These are phyloP conservation scores for Albatrellus sp. DNA, from an alignment of 1,284 basidiomycete species.

Conservation along the genomic window DNA sequence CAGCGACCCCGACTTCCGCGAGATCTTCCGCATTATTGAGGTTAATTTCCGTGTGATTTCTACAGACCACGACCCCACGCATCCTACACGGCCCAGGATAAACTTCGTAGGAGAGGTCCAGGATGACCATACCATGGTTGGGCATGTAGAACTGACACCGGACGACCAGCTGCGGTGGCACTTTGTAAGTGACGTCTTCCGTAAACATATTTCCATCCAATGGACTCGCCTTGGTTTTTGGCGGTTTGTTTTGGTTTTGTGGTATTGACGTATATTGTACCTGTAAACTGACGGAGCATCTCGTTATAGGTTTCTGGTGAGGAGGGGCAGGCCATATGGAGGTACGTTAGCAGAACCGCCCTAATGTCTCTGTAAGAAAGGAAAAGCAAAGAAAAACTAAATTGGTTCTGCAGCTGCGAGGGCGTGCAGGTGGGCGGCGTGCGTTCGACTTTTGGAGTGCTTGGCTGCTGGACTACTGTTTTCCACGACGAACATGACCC, in stretches of 20 bases:
- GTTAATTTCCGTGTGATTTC: slow-evolving; percentile 32
- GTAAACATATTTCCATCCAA: no score
- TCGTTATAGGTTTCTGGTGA: slow-evolving; percentile 40
- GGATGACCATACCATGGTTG: slow-evolving; percentile 32
- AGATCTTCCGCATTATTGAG: slow-evolving; percentile 36
- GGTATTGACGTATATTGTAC: neutral
- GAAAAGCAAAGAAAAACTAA: no score
- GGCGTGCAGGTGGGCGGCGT: slow-evolving; percentile 52
- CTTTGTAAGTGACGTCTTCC: slow-evolving; percentile 33
- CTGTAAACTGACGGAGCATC: no score
- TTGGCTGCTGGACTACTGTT: slow-evolving; percentile 59
- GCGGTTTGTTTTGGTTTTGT: no score
- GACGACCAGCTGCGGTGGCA: slow-evolving; percentile 50
- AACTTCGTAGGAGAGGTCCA: slow-evolving; percentile 37
- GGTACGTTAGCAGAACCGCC: slow-evolving; percentile 24
- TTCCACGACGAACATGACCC: slow-evolving; percentile 40
- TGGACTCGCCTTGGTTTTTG: no score
- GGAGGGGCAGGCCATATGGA: slow-evolving; percentile 45
- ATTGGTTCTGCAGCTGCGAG: slow-evolving; percentile 31
- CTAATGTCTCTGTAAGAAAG: no score
- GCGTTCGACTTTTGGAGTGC: slow-evolving; percentile 43
- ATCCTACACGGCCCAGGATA: slow-evolving; percentile 41
- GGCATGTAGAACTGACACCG: slow-evolving; percentile 41
- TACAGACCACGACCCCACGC: slow-evolving; percentile 28
- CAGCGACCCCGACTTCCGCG: slow-evolving; percentile 33